phyloP scores from a whole-genome alignment of 306 rosid genomes.

The Inga laurina region DNA sequence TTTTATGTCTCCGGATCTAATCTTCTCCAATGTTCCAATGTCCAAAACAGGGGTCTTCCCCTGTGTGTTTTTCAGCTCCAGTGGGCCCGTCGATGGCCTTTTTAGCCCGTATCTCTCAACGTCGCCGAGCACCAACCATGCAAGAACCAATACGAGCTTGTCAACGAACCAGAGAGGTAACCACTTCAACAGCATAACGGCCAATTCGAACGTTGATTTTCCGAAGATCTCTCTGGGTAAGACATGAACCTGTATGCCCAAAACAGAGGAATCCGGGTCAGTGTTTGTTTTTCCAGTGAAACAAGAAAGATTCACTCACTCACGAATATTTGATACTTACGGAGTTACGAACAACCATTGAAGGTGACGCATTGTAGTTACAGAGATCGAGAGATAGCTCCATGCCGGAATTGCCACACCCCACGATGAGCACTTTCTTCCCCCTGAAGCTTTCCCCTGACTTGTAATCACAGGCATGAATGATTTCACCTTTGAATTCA shows the following conservation, averaged over 20 bases:
- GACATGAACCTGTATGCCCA: conserved; percentile 69
- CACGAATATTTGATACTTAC: conserved; percentile 38
- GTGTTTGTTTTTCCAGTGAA: background rate
- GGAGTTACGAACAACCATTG: conserved; percentile 81
- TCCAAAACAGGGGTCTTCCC: conserved; percentile 94
- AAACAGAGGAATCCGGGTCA: conserved; percentile 44
- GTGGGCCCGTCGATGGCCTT: conserved; percentile 73
- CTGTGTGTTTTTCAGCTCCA: conserved; percentile 67
- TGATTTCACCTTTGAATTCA: conserved; percentile 63
- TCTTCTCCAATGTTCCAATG: conserved; percentile 71
- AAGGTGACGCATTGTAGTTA: conserved; percentile 77
- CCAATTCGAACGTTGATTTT: conserved; percentile 76
- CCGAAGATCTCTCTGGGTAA: conserved; percentile 80
- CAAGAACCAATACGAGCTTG: conserved; percentile 57
- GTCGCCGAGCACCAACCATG: conserved; percentile 74
- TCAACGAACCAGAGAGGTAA: conserved; percentile 83
- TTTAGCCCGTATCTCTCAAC: conserved; percentile 69
- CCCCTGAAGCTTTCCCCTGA: conserved; percentile 76
- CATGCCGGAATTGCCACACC: conserved; percentile 98
- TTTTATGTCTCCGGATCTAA: conserved; percentile 75
- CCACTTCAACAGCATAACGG: conserved; percentile 69
- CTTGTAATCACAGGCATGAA: conserved; percentile 76
- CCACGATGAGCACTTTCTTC: conserved; percentile 84
- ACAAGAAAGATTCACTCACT: background rate
- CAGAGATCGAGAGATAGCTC: conserved; percentile 85